Base-by-base conservation (phyloP, 2,329 filamentous ascomycete genomes). In the Colletotrichum abscissum region DNA sequence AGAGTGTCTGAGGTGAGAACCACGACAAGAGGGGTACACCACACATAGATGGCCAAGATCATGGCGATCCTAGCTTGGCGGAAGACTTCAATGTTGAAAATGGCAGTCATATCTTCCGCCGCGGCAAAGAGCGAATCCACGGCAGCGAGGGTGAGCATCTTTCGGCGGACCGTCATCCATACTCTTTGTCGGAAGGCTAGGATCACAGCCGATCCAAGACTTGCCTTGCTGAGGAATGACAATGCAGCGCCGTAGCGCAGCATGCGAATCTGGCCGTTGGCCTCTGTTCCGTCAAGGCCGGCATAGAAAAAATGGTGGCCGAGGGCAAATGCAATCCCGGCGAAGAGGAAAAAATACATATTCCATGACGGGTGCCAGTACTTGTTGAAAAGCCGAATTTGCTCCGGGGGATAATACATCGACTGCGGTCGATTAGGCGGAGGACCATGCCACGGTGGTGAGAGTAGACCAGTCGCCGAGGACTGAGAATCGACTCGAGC, bases 1-100 rank as follows among this genome's bases (percentile, higher is more conserved):
- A 84, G 76, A 5, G 82, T 81, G 58, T 81, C 81, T 19, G 82
- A 81, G 3, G 82, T 82, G 56, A 86, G 80, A 33, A 84, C 82
- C 5, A 83, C 81, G 5, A 83, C 77, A 7, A 84, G 69, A 0
- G 82, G 82, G 11, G 82, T 82, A n/a, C 77, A 81, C 81, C 82
- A 84, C n/a, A 82, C 76, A 46, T 80, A 79, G 11, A 79, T 35
- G 30, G 82, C 82, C 57, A 84, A 77, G 9, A 81, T 24, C 71
- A 81, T 80, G 22, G 81, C 81, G 11, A 82, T 57, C 49, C 78
- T 80, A 26, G 82, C 82, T 24, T 79, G 75, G 55, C 75, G 76
- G 46, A 79, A 81, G 26, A 81, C 65, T 46, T 82, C 80, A 1
- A 77, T 8, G 60, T 81, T 82, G 70, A 78, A 75, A 7, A 82